These are phyloP conservation scores for Trichosporon coremiiforme DNA, from an alignment of 1,284 basidiomycete genomes.

Conservation along the genomic window DNA sequence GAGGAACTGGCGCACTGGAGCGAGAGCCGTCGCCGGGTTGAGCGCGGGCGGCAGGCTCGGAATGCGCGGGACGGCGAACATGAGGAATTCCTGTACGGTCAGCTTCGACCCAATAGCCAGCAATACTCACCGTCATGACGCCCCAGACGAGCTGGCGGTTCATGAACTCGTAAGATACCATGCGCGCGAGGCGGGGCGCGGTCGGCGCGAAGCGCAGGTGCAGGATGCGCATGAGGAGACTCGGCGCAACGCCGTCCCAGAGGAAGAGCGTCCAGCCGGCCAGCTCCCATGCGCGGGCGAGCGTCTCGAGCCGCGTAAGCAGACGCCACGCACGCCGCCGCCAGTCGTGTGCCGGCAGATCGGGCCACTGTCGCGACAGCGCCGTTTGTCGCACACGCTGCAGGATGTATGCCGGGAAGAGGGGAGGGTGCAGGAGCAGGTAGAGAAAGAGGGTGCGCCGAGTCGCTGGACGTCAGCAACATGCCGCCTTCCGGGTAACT, in stretches of 20 bases:
- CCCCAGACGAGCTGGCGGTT: conserved; percentile 99
- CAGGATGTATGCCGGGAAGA: conserved; percentile 77
- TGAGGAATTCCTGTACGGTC: conserved; percentile 77
- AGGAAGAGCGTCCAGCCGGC: conserved; percentile 81
- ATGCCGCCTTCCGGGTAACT: no score
- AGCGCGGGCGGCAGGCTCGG: conserved; percentile 62
- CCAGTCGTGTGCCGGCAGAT: conserved; percentile 74
- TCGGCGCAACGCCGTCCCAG: conserved; percentile 85
- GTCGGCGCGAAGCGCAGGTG: conserved; percentile 76
- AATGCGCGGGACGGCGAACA: conserved; percentile 87
- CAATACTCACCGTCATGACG: conserved; percentile 79
- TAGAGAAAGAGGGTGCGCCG: conserved; percentile 67
- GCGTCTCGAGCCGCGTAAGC: conserved; percentile 69
- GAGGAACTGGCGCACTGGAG: conserved; percentile 36
- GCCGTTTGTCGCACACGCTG: conserved; percentile 73
- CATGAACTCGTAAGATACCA: conserved; percentile 98
- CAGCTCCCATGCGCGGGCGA: conserved; percentile 64
- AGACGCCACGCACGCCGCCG: conserved; percentile 75
- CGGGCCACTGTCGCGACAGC: conserved; percentile 83
- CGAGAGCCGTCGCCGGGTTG: conserved; percentile 60
- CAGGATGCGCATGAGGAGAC: conserved; percentile 79
- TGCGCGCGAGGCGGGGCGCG: conserved; percentile 69
- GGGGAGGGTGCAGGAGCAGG: conserved; percentile 65
- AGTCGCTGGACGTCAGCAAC: conserved; percentile 30
- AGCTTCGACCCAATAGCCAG: not conserved